phyloP scores from a whole-genome alignment of 169 alveolate genomes.

The Perkinsus chesapeaki region DNA sequence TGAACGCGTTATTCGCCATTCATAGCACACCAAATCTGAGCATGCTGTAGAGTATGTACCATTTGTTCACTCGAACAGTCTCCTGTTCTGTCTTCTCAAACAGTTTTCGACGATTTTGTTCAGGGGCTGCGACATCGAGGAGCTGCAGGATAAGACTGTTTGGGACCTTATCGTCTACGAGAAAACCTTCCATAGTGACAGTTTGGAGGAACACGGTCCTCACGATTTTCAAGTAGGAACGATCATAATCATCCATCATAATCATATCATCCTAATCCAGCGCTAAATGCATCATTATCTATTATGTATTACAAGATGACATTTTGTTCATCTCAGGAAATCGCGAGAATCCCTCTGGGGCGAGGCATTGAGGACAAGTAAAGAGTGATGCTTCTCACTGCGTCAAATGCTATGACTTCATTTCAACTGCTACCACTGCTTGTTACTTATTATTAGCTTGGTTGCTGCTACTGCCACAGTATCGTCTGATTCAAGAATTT shows the following conservation, averaged over 20 bases:
- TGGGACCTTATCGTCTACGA: not conserved
- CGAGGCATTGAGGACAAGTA: not conserved
- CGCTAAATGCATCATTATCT: no score
- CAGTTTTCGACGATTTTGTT: not conserved
- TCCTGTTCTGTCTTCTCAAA: no score
- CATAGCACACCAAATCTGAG: no score
- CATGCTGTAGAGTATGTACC: no score
- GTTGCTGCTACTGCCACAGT: no score
- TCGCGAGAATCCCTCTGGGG: not conserved
- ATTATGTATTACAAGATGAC: not conserved
- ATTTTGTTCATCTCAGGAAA: not conserved
- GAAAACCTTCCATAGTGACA: not conserved
- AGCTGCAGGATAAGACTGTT: not conserved
- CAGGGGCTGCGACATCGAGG: not conserved
- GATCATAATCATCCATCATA: no score
- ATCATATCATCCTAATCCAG: no score
- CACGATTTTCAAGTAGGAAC: not conserved
- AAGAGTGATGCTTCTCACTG: not conserved
- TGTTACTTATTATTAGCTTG: no score
- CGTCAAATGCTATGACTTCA: not conserved
- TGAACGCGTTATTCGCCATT: no score
- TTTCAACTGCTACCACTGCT: not conserved
- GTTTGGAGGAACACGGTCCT: not conserved
- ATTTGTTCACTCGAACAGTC: not conserved
- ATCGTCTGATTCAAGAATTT: no score